Evolutionary conservation across 2,329 filamentous ascomycete species (phyloP), one percentile per base, ranked within the genome.

Genomic region (Capronia epimyces): DNA sequence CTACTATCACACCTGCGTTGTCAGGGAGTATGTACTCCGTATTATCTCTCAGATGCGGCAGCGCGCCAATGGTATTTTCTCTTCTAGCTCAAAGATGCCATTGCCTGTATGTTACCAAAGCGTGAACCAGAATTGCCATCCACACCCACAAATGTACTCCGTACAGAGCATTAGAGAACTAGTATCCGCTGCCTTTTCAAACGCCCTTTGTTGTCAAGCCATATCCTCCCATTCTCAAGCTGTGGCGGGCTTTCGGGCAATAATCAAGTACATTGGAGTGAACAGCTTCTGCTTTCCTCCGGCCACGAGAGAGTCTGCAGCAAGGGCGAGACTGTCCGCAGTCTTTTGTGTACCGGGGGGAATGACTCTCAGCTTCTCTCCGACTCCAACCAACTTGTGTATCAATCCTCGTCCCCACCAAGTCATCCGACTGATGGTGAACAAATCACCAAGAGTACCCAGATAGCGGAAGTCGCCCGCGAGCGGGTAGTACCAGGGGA

Each of bases 181-280:
- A 16, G 6, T 21, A 9, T 9, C 25, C 22, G 24, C 41, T 29
- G 12, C 39, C 20, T 25, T 27, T 41, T 21, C 15, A 20, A 42
- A 49, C 46, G 37, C 46, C 37, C 16, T 34, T 49, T 34, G 39
- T 2, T 49, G 29, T 24, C 9, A 5, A 15, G n/a, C 25, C 46
- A 22, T 12, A n/a, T 18, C 18, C 15, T 13, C 21, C 37, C 24
- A 20, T 42, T 9, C 31, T 24, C 46, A 49, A 43, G 25, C 5
- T n/a, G n/a, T 13, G 20, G 41, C 39, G 20, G 91, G 89, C 78
- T 96, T 96, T 72, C 87, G 83, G 55, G 82, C 91, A 53, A 96
- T 81, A 88, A 96, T 96, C 66, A 97, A 76, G 74, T 95, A 96
- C 91, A 97, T 97, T 50, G 91, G 91, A 1, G 91, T 97, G 73